Percentiles rank a stretch among this genome's conserved stretches.
Evolutionary conservation across 495 filamentous ascomycete species (phyloP).

Genomic region (Geoglossum glabrum): DNA sequence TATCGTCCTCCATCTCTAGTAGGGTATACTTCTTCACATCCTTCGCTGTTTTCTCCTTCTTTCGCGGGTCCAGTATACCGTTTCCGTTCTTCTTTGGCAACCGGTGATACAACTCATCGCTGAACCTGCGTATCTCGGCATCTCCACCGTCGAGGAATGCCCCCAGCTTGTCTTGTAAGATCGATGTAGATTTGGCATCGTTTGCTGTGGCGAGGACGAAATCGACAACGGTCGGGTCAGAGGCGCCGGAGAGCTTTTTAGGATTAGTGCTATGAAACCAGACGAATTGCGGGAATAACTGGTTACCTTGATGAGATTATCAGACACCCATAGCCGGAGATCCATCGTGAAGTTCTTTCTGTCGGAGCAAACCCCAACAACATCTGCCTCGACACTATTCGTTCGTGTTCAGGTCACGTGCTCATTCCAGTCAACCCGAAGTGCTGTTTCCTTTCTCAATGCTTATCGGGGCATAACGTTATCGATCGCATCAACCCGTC

Average conservation of each 20-base stretch:
- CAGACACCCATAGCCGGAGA: slow-evolving; percentile 11
- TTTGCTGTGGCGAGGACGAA: slow-evolving; percentile 40
- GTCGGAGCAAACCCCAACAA: not conserved
- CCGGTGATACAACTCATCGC: slow-evolving; percentile 30
- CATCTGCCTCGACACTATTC: not conserved
- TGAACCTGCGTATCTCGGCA: slow-evolving; percentile 30
- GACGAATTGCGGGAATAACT: not conserved
- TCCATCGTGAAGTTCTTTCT: slow-evolving; percentile 11
- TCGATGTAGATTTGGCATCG: slow-evolving; percentile 30
- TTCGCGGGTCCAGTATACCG: not conserved
- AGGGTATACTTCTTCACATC: slow-evolving; percentile 46
- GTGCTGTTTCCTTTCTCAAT: no score
- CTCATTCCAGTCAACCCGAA: no score
- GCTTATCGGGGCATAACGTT: no score
- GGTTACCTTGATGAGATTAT: slow-evolving; percentile 10
- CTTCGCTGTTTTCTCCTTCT: slow-evolving; percentile 7
- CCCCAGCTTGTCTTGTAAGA: slow-evolving; percentile 31
- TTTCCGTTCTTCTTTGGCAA: slow-evolving; percentile 11
- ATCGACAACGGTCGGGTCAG: slow-evolving; percentile 39
- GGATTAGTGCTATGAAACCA: not conserved
- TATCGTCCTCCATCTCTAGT: slow-evolving; percentile 65
- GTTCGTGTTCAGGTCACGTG: not conserved
- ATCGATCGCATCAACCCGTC: no score
- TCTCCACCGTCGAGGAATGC: slow-evolving; percentile 32
- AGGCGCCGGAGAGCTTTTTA: slow-evolving; percentile 31